Percentiles rank a stretch among this genome's conserved stretches.
Evolutionary conservation across 352 stramenopile species (phyloP).

Genomic region (Peronospora destructor): DNA sequence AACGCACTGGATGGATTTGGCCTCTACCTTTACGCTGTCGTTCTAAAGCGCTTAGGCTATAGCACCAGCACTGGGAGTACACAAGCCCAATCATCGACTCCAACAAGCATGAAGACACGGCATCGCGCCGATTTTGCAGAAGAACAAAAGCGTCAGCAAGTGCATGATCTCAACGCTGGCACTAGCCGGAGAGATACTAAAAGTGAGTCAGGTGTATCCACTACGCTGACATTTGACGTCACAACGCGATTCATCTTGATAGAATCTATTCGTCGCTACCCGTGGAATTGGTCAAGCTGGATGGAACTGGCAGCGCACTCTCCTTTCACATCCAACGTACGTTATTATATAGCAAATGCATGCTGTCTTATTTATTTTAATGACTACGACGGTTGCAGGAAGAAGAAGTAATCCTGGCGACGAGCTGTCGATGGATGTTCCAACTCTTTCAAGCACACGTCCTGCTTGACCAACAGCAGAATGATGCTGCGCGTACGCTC

Average conservation of each 20-base stretch:
- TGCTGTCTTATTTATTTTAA: conserved; percentile 9
- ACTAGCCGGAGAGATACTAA: conserved; percentile 12
- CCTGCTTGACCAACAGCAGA: conserved; percentile 73
- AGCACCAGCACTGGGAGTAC: conserved; percentile 43
- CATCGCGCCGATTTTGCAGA: conserved; percentile 27
- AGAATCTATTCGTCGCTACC: conserved; percentile 63
- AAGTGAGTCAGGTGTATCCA: conserved; percentile 11
- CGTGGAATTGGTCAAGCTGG: conserved; percentile 96
- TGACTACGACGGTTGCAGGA: conserved; percentile 25
- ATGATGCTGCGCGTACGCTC: conserved; percentile 50
- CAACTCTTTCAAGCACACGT: conserved; percentile 81
- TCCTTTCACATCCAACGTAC: conserved; percentile 46
- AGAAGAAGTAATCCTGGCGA: conserved; percentile 46
- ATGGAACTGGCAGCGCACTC: conserved; percentile 87
- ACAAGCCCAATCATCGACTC: conserved; percentile 31
- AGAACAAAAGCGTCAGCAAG: conserved; percentile 38
- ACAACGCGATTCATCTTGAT: conserved; percentile 62
- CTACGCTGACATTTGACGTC: conserved; percentile 36
- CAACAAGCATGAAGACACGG: conserved; percentile 31
- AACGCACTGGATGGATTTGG: conserved; percentile 64
- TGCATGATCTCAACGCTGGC: conserved; percentile 3
- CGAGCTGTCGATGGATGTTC: conserved; percentile 69
- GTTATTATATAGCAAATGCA: not conserved
- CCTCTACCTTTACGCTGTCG: conserved; percentile 75
- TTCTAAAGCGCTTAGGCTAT: conserved; percentile 62